Evolutionary conservation across 1,139 yeast genomes (phyloP).

Genomic region (Debaryomycetaceae sp.): DNA sequence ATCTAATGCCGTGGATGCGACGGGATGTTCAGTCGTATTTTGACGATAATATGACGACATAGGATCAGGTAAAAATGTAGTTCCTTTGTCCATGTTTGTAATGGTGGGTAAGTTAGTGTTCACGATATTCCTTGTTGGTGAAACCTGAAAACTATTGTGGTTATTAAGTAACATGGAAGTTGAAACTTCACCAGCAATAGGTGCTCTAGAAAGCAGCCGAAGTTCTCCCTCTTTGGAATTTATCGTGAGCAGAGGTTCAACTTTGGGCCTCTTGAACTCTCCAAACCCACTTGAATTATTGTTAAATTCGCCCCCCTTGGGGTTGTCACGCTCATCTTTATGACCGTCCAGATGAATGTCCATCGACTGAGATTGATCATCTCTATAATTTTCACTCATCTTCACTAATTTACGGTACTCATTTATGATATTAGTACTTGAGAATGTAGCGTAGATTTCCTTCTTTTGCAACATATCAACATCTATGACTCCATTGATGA

Average conservation of each 20-base stretch:
- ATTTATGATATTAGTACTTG: slow-evolving; percentile 15
- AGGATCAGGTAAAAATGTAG: background rate
- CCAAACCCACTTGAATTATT: too few species aligned
- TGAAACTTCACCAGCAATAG: background rate
- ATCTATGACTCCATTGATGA: slow-evolving; percentile 47
- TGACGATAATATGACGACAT: background rate
- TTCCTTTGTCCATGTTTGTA: background rate
- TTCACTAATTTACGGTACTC: slow-evolving; percentile 15
- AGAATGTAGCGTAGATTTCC: slow-evolving; percentile 24
- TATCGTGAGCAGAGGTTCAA: background rate
- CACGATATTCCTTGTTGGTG: background rate
- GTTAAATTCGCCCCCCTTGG: background rate
- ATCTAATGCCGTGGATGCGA: background rate
- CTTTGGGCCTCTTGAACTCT: background rate
- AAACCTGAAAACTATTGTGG: background rate
- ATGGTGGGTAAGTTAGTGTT: background rate
- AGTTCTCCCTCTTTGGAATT: background rate
- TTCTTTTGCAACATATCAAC: slow-evolving; percentile 16
- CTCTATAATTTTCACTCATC: slow-evolving; percentile 1
- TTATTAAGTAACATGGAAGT: background rate
- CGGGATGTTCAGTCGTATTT: background rate
- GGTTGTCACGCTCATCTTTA: background rate
- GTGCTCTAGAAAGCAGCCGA: background rate
- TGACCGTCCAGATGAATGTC: background rate
- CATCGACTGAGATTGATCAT: background rate